phyloP scores from a whole-genome alignment of 1,284 basidiomycete species.

The Exobasidium rhododendri region DNA sequence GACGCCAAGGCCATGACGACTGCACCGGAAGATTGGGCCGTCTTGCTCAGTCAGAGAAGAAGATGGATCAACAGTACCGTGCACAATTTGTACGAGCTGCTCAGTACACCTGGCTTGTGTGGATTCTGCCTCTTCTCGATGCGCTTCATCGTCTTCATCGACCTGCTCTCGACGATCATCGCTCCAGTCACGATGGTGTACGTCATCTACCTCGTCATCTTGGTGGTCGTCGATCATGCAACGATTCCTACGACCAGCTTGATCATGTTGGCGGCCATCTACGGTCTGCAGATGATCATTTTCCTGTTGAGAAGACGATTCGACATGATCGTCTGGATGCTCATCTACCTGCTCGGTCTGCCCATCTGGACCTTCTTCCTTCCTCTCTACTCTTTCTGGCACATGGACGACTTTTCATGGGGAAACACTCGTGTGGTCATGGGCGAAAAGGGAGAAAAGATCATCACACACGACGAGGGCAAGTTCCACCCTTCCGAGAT shows the following conservation, averaged over 20 bases:
- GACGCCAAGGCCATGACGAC: slow-evolving; percentile 73
- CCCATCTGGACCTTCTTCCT: slow-evolving; percentile 88
- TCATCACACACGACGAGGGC: slow-evolving; percentile 94
- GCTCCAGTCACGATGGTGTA: slow-evolving; percentile 83
- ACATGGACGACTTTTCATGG: slow-evolving; percentile 96
- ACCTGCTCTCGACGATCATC: slow-evolving; percentile 72
- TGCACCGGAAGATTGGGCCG: slow-evolving; percentile 73
- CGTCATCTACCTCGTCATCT: slow-evolving; percentile 60
- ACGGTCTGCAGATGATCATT: slow-evolving; percentile 63
- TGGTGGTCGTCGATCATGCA: slow-evolving; percentile 39
- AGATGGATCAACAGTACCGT: slow-evolving; percentile 99
- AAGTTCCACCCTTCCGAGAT: slow-evolving; percentile 89
- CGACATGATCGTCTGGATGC: slow-evolving; percentile 53
- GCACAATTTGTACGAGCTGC: slow-evolving; percentile 89
- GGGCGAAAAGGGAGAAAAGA: slow-evolving; percentile 78
- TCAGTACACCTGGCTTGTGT: slow-evolving; percentile 88
- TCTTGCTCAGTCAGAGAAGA: slow-evolving; percentile 92
- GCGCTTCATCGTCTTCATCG: slow-evolving; percentile 96
- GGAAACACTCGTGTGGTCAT: slow-evolving; percentile 89
- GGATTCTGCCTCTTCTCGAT: slow-evolving; percentile 91
- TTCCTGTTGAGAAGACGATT: slow-evolving; percentile 55
- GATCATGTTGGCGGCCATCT: slow-evolving; percentile 87
- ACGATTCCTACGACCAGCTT: slow-evolving; percentile 64
- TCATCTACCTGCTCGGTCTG: slow-evolving; percentile 68
- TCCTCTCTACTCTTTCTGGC: slow-evolving; percentile 96